phyloP scores from a whole-genome alignment of 1,139 yeast species.

The Yarrowia galli region DNA sequence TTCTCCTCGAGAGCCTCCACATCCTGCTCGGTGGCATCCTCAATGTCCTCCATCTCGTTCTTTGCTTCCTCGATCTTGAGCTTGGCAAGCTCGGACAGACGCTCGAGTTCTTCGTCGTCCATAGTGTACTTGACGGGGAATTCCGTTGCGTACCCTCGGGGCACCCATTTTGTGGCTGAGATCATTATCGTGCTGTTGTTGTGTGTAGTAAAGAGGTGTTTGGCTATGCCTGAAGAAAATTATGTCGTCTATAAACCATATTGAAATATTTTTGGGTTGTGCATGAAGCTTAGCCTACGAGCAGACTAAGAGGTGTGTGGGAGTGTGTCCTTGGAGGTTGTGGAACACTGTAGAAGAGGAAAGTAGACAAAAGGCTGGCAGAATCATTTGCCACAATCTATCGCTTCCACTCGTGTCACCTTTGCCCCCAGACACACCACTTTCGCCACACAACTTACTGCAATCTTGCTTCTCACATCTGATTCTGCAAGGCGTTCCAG shows the following conservation, averaged over 20 bases:
- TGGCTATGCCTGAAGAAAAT: constrained; percentile 39
- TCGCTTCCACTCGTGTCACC: too few species aligned
- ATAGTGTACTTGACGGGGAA: constrained; percentile 89
- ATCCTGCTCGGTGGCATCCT: constrained; percentile 44
- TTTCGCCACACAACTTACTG: neutral
- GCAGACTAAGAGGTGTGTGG: too few species aligned
- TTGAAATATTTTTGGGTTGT: constrained; percentile 34
- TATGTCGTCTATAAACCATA: constrained; percentile 38
- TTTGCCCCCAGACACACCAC: neutral
- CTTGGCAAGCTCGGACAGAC: constrained; percentile 85
- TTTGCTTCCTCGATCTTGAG: constrained; percentile 79
- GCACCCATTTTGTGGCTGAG: constrained; percentile 94
- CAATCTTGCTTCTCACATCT: constrained; percentile 24
- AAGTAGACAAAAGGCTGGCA: neutral
- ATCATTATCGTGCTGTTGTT: constrained; percentile 61
- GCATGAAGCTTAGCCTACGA: constrained; percentile 1
- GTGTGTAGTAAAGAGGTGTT: neutral
- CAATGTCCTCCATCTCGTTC: constrained; percentile 58
- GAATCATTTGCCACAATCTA: neutral
- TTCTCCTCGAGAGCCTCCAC: constrained; percentile 45
- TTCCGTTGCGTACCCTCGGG: constrained; percentile 93
- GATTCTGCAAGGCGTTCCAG: constrained; percentile 24
- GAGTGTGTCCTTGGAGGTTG: too few species aligned
- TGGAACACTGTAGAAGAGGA: neutral
- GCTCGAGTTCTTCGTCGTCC: constrained; percentile 90